Evolutionary conservation across 805 yeast genomes (phyloP).

Genomic region (Tetrapisispora iriomotensis): DNA sequence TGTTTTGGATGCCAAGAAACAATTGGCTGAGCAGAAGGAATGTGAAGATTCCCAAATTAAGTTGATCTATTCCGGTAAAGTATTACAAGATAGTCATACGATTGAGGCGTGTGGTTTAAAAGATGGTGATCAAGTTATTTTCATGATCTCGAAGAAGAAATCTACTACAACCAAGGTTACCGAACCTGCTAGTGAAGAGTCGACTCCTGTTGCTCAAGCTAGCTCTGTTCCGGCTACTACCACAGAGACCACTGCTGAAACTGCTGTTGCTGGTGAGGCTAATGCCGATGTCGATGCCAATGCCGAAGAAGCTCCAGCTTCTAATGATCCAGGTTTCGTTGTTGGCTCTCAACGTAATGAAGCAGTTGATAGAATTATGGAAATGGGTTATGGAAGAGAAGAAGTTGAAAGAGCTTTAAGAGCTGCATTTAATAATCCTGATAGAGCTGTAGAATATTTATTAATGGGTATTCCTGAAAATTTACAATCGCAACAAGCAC

Average conservation of each 20-base stretch:
- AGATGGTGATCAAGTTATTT: slow-evolving; percentile 78
- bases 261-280: slow-evolving; percentile 13
- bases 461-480: slow-evolving; percentile 80
- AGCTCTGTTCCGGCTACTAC: slow-evolving; percentile 21
- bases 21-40: slow-evolving; percentile 55
- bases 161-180: slow-evolving; percentile 14
- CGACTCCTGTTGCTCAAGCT: slow-evolving; percentile 1
- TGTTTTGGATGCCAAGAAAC: slow-evolving; percentile 61
- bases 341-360: slow-evolving; percentile 70
- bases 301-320: slow-evolving; percentile 18
- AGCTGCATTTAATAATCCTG: slow-evolving; percentile 96
- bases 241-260: slow-evolving; percentile 11
- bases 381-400: slow-evolving; percentile 87
- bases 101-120: slow-evolving; percentile 66
- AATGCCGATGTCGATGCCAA: slow-evolving; percentile 13
- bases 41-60: slow-evolving; percentile 70
- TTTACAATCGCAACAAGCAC: slow-evolving; percentile 26
- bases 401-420: slow-evolving; percentile 85
- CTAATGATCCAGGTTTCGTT: slow-evolving; percentile 50
- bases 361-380: slow-evolving; percentile 75
- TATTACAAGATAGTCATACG: slow-evolving; percentile 72
- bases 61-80: slow-evolving; percentile 87
- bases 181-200: slow-evolving; percentile 21
- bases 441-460: slow-evolving; percentile 92
- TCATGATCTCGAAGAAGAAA: slow-evolving; percentile 68